Conservation (phyloP, 2,329 filamentous ascomycete species). For the Endothia cerciana region DNA sequence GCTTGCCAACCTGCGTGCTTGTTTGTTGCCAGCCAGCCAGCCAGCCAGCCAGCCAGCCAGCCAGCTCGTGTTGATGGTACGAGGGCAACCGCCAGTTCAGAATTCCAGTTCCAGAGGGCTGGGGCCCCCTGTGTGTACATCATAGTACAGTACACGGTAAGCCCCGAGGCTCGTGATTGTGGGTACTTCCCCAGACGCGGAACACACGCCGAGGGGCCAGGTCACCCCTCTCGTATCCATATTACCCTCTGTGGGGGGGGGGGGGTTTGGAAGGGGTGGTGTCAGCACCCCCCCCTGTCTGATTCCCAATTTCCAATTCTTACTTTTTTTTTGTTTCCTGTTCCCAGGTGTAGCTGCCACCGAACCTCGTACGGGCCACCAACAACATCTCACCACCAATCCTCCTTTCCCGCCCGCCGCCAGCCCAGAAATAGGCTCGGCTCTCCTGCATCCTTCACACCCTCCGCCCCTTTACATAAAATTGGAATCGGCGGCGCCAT, state of each 20-base stretch:
- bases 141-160: neutral
- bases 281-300: no score
- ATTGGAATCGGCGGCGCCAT: neutral
- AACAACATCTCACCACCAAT: neutral
- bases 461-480: neutral
- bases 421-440: neutral
- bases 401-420: neutral
- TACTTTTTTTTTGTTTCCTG: no score
- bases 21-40: no score
- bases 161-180: neutral
- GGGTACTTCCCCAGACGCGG: slow-evolving; percentile 15
- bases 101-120: slow-evolving; percentile 1
- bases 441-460: neutral
- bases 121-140: neutral
- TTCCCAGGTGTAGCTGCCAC: neutral
- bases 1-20: no score
- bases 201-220: slow-evolving; percentile 11
- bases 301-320: neutral
- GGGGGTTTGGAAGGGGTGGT: no score
- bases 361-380: neutral
- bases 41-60: no score
- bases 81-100: neutral
- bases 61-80: no score
- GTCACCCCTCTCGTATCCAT: slow-evolving; percentile 15
- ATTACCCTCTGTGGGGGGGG: no score